Evolutionary conservation across 1,139 yeast genomes (phyloP).

Genomic region (Candida neerlandica): DNA sequence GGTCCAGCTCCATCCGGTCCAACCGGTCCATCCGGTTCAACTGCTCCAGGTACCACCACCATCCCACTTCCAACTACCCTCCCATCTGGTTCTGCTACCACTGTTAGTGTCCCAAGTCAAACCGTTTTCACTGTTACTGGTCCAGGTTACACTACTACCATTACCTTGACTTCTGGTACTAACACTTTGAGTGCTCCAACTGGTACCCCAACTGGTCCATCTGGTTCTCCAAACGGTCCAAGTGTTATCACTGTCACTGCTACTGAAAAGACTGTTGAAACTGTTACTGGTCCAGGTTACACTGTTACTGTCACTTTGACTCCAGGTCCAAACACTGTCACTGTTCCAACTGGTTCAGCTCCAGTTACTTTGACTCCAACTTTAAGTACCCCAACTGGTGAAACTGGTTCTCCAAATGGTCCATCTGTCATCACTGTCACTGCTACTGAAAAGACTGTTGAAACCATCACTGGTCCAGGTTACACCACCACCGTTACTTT

Average conservation of each 20-base stretch:
- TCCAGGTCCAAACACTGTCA: constrained; percentile 2
- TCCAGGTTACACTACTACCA: not conserved
- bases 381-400: no score
- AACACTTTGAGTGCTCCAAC: not conserved
- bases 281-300: constrained; percentile 7
- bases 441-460: not conserved
- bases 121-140: not conserved
- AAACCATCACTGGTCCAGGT: constrained; percentile 5
- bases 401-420: not conserved
- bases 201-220: not conserved
- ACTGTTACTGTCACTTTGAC: constrained; percentile 4
- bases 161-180: no score
- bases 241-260: constrained; percentile 2
- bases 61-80: no score
- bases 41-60: no score
- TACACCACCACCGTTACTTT: constrained; percentile 2
- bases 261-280: not conserved
- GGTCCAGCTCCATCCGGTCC: not conserved
- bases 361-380: not conserved
- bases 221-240: not conserved
- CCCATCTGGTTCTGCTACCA: not conserved
- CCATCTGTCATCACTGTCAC: not conserved
- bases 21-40: constrained; percentile 1
- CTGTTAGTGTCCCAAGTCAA: not conserved
- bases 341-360: constrained; percentile 1